Evolutionary conservation across 1,284 basidiomycete genomes (phyloP).

Genomic region (Rhodotorula sp.): DNA sequence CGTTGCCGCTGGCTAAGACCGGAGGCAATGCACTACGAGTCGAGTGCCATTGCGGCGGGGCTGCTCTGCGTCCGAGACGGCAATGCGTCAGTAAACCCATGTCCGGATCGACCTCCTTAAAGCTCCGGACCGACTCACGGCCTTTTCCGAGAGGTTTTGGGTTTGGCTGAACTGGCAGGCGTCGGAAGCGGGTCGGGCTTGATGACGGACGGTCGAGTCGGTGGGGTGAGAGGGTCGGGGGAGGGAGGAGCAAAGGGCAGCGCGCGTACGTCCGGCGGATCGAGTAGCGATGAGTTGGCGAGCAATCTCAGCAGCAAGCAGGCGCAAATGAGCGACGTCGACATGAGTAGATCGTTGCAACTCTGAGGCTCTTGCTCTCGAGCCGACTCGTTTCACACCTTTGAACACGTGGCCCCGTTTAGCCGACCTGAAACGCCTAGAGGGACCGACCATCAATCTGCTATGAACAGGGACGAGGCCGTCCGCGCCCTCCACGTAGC

Average conservation of each 20-base stretch:
- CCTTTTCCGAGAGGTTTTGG: background rate
- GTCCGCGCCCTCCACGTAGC: constrained; percentile 30
- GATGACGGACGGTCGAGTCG: no score
- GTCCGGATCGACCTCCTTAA: no score
- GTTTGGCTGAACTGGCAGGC: background rate
- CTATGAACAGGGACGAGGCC: constrained; percentile 27
- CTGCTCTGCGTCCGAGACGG: no score
- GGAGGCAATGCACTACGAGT: no score
- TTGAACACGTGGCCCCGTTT: background rate
- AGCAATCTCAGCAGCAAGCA: background rate
- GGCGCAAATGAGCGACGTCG: constrained; percentile 4
- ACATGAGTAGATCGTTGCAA: background rate
- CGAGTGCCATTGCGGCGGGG: no score
- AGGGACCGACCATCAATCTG: background rate
- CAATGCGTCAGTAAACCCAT: no score
- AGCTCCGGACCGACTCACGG: background rate
- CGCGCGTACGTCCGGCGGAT: background rate
- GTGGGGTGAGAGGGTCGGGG: background rate
- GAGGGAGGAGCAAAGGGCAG: background rate
- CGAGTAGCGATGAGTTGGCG: background rate
- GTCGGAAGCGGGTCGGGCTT: background rate
- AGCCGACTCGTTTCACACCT: background rate
- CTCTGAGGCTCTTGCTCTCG: background rate
- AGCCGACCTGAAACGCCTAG: background rate
- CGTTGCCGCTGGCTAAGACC: no score